phyloP scores from a whole-genome alignment of 768 basidiomycete species.

The Lanmaoa pseudosensibilis region DNA sequence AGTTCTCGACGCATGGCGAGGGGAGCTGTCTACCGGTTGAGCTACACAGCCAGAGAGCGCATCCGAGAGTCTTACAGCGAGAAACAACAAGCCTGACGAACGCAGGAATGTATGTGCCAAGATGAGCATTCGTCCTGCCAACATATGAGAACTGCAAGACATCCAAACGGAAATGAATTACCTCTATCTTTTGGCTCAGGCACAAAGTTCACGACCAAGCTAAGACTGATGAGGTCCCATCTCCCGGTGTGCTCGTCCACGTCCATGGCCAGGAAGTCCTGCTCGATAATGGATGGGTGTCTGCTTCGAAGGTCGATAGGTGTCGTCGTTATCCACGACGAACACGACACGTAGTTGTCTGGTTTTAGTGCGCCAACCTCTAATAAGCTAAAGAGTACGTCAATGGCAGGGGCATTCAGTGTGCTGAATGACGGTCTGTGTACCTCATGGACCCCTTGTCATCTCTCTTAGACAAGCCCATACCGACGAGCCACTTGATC shows the following conservation, averaged over 20 bases:
- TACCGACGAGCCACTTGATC: constrained; percentile 69
- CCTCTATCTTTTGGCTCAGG: constrained; percentile 75
- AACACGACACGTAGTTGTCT: constrained; percentile 70
- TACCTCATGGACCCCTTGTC: constrained; percentile 36
- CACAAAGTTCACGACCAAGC: constrained; percentile 89
- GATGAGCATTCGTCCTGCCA: constrained; percentile 67
- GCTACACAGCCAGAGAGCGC: neutral
- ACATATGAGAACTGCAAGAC: neutral
- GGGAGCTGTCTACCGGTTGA: constrained; percentile 59
- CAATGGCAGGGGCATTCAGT: neutral
- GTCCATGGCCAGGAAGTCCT: constrained; percentile 78
- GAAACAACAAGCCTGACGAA: constrained; percentile 60
- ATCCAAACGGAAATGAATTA: constrained; percentile 23
- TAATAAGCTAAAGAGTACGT: constrained; percentile 53
- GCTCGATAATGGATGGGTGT: constrained; percentile 79
- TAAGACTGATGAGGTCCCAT: constrained; percentile 84
- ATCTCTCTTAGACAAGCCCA: constrained; percentile 35
- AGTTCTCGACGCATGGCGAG: constrained; percentile 80
- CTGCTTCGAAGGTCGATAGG: constrained; percentile 85
- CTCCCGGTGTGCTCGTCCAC: constrained; percentile 44
- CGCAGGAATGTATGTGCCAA: constrained; percentile 58
- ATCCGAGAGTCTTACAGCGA: constrained; percentile 53
- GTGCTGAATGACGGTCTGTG: constrained; percentile 5
- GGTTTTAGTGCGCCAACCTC: constrained; percentile 88
- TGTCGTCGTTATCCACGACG: constrained; percentile 68